A percentile compares a stretch with the other conserved stretches of the same genome.
phyloP scores from a whole-genome alignment of 148 eudicot species.

The Silene uniflora region DNA sequence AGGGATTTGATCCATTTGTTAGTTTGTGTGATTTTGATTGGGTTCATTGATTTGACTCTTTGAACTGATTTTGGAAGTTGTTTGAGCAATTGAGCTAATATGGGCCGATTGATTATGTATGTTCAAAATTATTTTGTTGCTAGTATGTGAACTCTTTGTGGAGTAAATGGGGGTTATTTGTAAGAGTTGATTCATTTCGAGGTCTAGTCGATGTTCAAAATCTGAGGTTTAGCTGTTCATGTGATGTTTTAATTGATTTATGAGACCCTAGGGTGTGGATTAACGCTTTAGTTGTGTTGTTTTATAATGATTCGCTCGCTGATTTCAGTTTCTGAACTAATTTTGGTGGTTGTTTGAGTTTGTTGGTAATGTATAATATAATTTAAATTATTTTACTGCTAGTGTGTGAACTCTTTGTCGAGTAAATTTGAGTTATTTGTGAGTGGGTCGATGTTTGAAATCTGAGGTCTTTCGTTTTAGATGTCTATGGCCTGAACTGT shows the following conservation, averaged over 20 bases:
- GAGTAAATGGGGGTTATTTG: background rate
- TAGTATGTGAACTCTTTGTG: background rate
- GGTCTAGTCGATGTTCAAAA: background rate
- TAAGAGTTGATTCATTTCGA: background rate
- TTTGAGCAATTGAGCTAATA: background rate
- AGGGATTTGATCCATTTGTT: background rate
- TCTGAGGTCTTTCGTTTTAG: background rate
- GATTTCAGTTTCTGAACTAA: background rate
- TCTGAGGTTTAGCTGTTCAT: background rate
- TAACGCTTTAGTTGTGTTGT: background rate
- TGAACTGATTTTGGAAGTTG: background rate
- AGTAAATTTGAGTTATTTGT: background rate
- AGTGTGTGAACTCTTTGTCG: background rate
- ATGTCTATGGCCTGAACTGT: no score
- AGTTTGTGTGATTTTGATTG: background rate
- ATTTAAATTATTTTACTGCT: background rate
- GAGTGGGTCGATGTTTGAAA: background rate
- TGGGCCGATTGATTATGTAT: background rate
- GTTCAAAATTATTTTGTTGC: background rate
- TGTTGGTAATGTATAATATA: background rate
- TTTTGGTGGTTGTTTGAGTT: background rate
- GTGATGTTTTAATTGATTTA: background rate
- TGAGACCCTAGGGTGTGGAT: background rate
- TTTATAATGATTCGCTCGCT: background rate
- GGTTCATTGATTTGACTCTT: background rate